A percentile compares a stretch with the other conserved stretches of the same genome.
Conservation (phyloP, 2,329 filamentous ascomycete species). For the Didymella pomorum region DNA sequence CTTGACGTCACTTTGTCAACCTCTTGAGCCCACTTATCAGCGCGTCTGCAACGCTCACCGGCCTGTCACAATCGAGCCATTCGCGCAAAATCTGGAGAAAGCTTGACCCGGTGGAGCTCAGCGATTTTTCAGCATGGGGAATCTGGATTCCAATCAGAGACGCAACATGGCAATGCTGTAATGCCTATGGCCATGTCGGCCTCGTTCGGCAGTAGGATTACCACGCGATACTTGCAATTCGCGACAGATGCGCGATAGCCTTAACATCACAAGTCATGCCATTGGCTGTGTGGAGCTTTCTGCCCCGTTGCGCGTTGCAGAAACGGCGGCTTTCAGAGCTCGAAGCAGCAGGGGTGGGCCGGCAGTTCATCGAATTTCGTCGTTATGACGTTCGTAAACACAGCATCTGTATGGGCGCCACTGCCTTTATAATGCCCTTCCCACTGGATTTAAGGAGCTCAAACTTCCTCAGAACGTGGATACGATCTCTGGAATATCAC, state of each 20-base stretch:
- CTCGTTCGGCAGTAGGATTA: conserved; percentile 29
- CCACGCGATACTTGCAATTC: conserved; percentile 21
- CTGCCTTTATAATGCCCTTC: not conserved
- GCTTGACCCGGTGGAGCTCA: conserved; percentile 1
- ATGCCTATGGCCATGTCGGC: conserved; percentile 30
- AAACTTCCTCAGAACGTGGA: conserved; percentile 12
- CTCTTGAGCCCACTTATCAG: not conserved
- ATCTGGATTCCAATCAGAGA: conserved; percentile 30
- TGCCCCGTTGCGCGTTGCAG: conserved; percentile 17
- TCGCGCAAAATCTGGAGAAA: conserved; percentile 7
- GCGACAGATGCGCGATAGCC: conserved; percentile 7
- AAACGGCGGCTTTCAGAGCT: conserved; percentile 21
- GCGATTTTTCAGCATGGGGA: conserved; percentile 36
- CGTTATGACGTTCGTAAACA: conserved; percentile 34
- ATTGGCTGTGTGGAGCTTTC: conserved; percentile 23
- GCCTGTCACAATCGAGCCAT: not conserved
- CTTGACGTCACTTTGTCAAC: conserved; percentile 7
- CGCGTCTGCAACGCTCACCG: conserved; percentile 1
- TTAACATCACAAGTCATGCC: conserved; percentile 20
- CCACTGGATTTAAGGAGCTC: conserved; percentile 13
- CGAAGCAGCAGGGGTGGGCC: conserved; percentile 22
- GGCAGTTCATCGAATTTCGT: conserved; percentile 29
- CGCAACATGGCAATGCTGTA: conserved; percentile 32
- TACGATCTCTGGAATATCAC: conserved; percentile 12
- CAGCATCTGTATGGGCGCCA: conserved; percentile 7